A percentile compares a stretch with the other conserved stretches of the same genome.
Conservation (phyloP, 352 stramenopile species). For the Pythium aristosporum region DNA sequence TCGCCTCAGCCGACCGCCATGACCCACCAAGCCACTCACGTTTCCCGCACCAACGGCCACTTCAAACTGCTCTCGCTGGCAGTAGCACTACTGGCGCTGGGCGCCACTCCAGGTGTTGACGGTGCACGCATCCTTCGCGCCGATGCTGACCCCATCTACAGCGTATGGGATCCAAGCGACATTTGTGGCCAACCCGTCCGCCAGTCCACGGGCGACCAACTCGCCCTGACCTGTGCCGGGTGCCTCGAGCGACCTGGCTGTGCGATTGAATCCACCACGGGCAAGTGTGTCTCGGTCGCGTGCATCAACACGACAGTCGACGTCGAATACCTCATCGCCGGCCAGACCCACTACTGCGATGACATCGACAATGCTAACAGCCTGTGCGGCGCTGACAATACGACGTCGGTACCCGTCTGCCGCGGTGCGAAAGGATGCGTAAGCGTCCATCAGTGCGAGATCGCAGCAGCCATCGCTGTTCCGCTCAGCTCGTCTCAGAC, state of each 20-base stretch:
- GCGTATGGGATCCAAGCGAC: conserved; percentile 5
- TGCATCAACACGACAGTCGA: conserved; percentile 11
- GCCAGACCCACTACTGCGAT: conserved; percentile 30
- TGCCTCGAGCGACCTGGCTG: conserved; percentile 30
- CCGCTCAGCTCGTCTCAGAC: background rate
- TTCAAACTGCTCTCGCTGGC: background rate
- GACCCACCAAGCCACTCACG: background rate
- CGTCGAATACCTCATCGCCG: conserved; percentile 28
- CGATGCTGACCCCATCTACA: conserved; percentile 4
- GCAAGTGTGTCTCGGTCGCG: conserved; percentile 33
- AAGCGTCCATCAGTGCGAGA: conserved; percentile 30
- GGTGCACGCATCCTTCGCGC: background rate
- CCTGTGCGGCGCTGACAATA: conserved; percentile 15
- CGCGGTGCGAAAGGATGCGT: conserved; percentile 27
- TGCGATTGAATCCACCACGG: conserved; percentile 40
- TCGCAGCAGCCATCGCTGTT: background rate
- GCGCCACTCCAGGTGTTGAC: background rate
- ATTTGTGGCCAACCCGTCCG: conserved; percentile 11
- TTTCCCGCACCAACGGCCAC: background rate
- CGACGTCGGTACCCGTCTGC: conserved; percentile 16
- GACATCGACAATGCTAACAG: conserved; percentile 27
- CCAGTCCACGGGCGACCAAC: conserved; percentile 7
- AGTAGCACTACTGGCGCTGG: background rate
- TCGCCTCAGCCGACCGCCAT: conserved; percentile 2
- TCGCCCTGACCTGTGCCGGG: conserved; percentile 19